A percentile compares a stretch with the other conserved stretches of the same genome.
Evolutionary conservation across 2,329 filamentous ascomycete species (phyloP).

Genomic region (Coccinonectria pachysandricola): DNA sequence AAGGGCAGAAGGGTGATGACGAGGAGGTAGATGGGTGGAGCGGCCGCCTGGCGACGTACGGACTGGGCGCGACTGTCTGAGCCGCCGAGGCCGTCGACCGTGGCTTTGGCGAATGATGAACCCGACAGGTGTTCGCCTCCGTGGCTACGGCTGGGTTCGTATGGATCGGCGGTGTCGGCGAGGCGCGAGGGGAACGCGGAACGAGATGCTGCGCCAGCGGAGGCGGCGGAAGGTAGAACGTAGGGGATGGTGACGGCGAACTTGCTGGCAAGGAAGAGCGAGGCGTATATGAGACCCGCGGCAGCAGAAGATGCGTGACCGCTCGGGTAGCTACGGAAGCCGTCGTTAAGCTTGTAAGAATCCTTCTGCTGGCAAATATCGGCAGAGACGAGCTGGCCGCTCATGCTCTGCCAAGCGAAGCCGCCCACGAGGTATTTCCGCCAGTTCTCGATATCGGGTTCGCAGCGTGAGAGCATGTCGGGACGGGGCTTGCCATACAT

Average conservation of each 20-base stretch:
- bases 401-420: constrained; percentile 38
- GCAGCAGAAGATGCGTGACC: constrained; percentile 57
- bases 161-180: constrained; percentile 25
- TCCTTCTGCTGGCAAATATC: constrained; percentile 64
- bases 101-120: constrained; percentile 16
- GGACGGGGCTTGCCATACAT: constrained; percentile 62
- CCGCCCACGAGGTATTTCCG: constrained; percentile 53
- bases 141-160: constrained; percentile 21
- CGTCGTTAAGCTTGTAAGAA: constrained; percentile 55
- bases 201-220: constrained; percentile 38
- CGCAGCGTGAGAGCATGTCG: constrained; percentile 70
- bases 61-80: constrained; percentile 26
- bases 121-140: constrained; percentile 11
- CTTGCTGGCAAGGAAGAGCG: constrained; percentile 78
- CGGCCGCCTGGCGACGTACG: constrained; percentile 60
- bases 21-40: constrained; percentile 71
- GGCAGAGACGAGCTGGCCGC: constrained; percentile 62
- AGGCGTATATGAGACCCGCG: constrained; percentile 73
- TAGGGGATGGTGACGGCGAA: constrained; percentile 66
- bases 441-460: constrained; percentile 61
- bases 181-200: constrained; percentile 69
- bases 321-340: constrained; percentile 66
- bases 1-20: constrained; percentile 61
- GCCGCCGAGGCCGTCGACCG: constrained; percentile 13
- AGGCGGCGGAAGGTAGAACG: constrained; percentile 40